These are phyloP conservation scores for Dothistroma septosporum DNA, from an alignment of 2,329 filamentous ascomycete genomes.

Conservation along the genomic window DNA sequence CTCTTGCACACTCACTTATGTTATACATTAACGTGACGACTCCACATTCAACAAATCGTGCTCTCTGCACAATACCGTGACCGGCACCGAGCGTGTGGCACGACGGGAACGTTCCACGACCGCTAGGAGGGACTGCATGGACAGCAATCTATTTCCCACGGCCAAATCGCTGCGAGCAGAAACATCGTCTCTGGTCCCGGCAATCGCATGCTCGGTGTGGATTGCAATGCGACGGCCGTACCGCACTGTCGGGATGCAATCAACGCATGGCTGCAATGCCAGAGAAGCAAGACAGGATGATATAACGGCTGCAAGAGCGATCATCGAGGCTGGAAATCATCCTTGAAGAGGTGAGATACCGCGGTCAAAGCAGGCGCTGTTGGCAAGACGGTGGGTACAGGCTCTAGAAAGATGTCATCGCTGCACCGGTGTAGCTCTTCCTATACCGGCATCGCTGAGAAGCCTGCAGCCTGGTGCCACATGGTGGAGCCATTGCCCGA, in stretches of 20 bases:
- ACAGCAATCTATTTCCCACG: slow-evolving; percentile 12
- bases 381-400: no score
- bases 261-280: neutral
- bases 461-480: slow-evolving; percentile 10
- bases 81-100: no score
- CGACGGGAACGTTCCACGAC: neutral
- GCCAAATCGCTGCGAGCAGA: slow-evolving; percentile 3
- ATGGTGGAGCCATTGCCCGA: neutral
- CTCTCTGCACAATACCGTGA: no score
- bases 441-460: neutral
- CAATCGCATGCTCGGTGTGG: neutral
- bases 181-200: neutral
- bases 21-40: no score
- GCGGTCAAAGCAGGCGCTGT: neutral
- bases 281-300: neutral
- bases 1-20: no score
- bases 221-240: neutral
- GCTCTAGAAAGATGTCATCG: neutral
- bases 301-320: neutral
- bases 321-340: neutral
- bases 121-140: slow-evolving; percentile 5
- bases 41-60: no score
- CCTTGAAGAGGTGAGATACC: neutral
- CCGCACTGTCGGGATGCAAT: slow-evolving; percentile 1
- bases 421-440: neutral